A percentile compares a stretch with the other conserved stretches of the same genome.
These are phyloP conservation scores for Sporobolomyces phaffii DNA, from an alignment of 768 basidiomycete genomes.

Conservation along the genomic window DNA sequence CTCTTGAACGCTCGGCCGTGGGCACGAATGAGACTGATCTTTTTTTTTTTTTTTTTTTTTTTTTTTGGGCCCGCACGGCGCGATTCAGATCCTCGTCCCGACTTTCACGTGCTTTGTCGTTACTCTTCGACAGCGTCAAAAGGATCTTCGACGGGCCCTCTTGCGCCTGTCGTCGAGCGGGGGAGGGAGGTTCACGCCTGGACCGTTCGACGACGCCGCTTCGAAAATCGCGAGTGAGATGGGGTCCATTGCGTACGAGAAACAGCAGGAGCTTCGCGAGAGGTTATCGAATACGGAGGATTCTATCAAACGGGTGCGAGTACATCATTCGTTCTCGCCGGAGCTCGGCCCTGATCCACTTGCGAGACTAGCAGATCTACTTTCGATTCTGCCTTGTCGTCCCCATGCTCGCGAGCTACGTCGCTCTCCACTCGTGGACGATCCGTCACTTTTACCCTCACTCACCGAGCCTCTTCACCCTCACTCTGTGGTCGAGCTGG, in stretches of 20 bases:
- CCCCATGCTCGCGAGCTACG: neutral
- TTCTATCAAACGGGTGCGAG: neutral
- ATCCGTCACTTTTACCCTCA: neutral
- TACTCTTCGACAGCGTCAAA: neutral
- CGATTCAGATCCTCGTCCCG: neutral
- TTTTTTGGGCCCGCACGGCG: no score
- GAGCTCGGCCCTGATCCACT: no score
- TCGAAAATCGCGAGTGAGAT: neutral
- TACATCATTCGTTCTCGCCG: neutral
- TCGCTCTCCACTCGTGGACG: neutral
- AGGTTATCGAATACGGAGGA: neutral
- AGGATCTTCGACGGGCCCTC: neutral
- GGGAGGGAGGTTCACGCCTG: neutral
- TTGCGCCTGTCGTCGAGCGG: no score
- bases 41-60: no score
- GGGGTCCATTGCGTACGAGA: neutral
- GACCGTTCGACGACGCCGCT: neutral
- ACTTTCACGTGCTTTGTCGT: neutral
- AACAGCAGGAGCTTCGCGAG: neutral
- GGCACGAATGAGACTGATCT: no score
- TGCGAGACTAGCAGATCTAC: no score
- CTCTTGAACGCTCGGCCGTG: neutral
- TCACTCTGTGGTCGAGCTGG: constrained; percentile 3
- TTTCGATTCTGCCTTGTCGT: neutral
- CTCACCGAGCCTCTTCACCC: neutral